Percentiles rank a stretch among this genome's conserved stretches.
phyloP scores from a whole-genome alignment of 2,329 filamentous ascomycete species.

The Neurospora sp. region DNA sequence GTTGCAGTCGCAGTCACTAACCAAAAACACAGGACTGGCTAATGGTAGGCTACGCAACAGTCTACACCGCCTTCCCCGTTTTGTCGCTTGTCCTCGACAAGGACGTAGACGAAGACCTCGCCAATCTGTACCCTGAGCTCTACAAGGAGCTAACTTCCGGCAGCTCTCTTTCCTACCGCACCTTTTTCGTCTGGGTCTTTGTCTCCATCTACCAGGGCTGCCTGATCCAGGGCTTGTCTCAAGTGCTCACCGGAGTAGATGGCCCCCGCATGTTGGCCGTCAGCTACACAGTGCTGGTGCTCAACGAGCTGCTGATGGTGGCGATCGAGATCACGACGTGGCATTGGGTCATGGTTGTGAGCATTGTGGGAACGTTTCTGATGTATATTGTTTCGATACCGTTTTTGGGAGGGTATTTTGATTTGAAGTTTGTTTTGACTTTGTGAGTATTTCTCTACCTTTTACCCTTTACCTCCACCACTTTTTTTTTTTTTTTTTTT shows the following conservation, averaged over 20 bases:
- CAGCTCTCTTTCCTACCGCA: conserved; percentile 78
- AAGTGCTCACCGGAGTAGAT: conserved; percentile 74
- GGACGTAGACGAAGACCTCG: conserved; percentile 88
- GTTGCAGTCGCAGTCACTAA: background rate
- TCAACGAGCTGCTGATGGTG: conserved; percentile 97
- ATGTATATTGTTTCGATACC: conserved; percentile 78
- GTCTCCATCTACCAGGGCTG: conserved; percentile 93
- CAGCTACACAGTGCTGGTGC: conserved; percentile 80
- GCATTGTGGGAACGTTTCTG: conserved; percentile 70
- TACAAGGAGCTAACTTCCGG: conserved; percentile 96
- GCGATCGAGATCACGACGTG: conserved; percentile 94
- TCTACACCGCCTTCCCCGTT: conserved; percentile 90
- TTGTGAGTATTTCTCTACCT: conserved; percentile 34
- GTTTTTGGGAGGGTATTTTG: conserved; percentile 83
- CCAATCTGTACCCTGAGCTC: conserved; percentile 90
- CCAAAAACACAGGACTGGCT: conserved; percentile 63
- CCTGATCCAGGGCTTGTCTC: conserved; percentile 89
- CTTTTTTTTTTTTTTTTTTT: too few relatives aligned
- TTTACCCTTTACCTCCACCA: too few relatives aligned
- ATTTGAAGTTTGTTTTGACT: conserved; percentile 68
- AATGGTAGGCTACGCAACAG: conserved; percentile 88
- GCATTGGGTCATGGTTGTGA: conserved; percentile 86
- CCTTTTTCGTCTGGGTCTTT: conserved; percentile 93
- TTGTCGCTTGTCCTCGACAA: conserved; percentile 89
- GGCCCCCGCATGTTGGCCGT: conserved; percentile 74